Evolutionary conservation across 2,329 filamentous ascomycete species (phyloP).

Genomic region (Niveomyces coronatus): DNA sequence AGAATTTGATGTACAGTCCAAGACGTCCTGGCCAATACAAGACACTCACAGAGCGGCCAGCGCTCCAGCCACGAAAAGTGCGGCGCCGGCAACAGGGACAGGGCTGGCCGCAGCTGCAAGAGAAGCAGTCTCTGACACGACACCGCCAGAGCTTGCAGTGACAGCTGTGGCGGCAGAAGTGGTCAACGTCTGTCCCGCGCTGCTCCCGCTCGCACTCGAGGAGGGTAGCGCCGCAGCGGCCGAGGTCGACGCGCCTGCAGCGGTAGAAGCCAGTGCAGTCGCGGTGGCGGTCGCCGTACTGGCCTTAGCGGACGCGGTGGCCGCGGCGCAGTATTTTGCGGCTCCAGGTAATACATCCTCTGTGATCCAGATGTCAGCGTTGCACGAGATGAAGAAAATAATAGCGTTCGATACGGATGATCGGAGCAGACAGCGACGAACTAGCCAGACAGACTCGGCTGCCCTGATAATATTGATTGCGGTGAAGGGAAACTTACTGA

Average conservation of each 20-base stretch:
- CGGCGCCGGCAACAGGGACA: conserved; percentile 2
- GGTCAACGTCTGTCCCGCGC: background rate
- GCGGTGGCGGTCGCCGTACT: conserved; percentile 1
- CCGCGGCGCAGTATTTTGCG: conserved; percentile 12
- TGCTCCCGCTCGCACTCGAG: background rate
- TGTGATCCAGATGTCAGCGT: background rate
- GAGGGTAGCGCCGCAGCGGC: conserved; percentile 5
- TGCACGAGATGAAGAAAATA: no score
- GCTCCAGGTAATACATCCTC: conserved; percentile 12
- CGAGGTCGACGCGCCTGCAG: conserved; percentile 4
- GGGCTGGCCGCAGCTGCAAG: background rate
- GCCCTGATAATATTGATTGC: background rate
- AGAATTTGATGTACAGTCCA: no score
- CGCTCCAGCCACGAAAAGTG: conserved; percentile 1
- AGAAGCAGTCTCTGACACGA: background rate
- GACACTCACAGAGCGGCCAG: conserved; percentile 6
- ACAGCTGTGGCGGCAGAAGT: background rate
- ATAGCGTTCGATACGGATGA: no score
- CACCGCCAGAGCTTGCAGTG: background rate
- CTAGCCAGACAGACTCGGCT: no score
- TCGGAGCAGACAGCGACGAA: background rate
- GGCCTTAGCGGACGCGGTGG: conserved; percentile 8
- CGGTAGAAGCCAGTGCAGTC: conserved; percentile 1
- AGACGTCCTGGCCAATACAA: no score
- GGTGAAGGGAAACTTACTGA: conserved; percentile 15